Evolutionary conservation across 2,329 filamentous ascomycete genomes (phyloP).

Genomic region (Apiospora phragmitis): DNA sequence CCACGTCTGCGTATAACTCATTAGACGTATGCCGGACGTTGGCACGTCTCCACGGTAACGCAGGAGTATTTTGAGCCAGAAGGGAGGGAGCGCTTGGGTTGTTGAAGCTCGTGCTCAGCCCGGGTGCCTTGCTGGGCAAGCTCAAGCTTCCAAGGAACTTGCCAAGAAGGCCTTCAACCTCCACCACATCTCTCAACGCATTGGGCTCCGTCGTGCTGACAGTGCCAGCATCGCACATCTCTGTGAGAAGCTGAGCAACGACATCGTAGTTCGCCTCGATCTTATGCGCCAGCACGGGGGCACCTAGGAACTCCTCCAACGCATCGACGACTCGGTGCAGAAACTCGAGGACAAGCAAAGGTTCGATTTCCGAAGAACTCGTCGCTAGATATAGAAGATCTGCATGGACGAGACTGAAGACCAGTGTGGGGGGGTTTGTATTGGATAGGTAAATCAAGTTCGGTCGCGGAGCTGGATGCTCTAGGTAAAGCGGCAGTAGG

Average conservation of each 20-base stretch:
- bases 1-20: conserved; percentile 93
- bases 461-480: conserved; percentile 77
- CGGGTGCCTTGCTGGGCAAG: conserved; percentile 61
- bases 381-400: conserved; percentile 85
- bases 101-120: conserved; percentile 38
- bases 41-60: conserved; percentile 82
- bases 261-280: conserved; percentile 92
- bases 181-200: conserved; percentile 85
- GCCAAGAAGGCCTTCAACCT: conserved; percentile 87
- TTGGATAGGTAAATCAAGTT: conserved; percentile 83
- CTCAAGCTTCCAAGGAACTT: conserved; percentile 87
- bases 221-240: conserved; percentile 95
- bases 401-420: conserved; percentile 86
- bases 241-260: conserved; percentile 85
- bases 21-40: conserved; percentile 97
- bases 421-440: conserved; percentile 79
- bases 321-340: conserved; percentile 90
- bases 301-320: conserved; percentile 90
- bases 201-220: conserved; percentile 91
- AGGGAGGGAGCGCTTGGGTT: conserved; percentile 42
- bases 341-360: conserved; percentile 89
- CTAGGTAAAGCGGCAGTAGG: conserved; percentile 83
- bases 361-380: conserved; percentile 82
- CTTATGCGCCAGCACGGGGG: conserved; percentile 81
- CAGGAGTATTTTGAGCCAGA: conserved; percentile 47